Conservation (phyloP, 1,284 basidiomycete species). For the Ustilago lituana region DNA sequence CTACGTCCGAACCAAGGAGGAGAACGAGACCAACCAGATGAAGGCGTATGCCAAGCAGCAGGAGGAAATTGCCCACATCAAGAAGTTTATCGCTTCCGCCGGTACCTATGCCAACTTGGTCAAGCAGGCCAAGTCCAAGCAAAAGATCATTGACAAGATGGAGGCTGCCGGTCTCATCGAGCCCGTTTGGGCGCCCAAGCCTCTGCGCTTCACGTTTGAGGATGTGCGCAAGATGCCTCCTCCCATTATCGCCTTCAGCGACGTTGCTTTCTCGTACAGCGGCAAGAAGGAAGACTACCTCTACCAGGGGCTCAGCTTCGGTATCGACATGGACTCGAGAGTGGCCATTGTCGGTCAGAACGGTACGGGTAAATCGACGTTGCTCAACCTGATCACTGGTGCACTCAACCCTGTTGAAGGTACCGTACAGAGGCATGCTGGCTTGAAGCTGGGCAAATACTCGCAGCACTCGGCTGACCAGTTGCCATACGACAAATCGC, state of each 20-base stretch:
- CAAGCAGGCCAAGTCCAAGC: slow-evolving; percentile 98
- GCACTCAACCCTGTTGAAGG: slow-evolving; percentile 83
- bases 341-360: slow-evolving; percentile 98
- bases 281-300: slow-evolving; percentile 84
- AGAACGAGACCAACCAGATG: slow-evolving; percentile 99
- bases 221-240: slow-evolving; percentile 92
- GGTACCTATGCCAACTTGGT: slow-evolving; percentile 99
- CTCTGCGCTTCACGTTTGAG: slow-evolving; percentile 93
- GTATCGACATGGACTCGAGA: slow-evolving; percentile 86
- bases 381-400: slow-evolving; percentile 92
- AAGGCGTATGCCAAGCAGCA: slow-evolving; percentile 99
- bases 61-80: slow-evolving; percentile 97
- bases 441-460: slow-evolving; percentile 88
- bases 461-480: slow-evolving; percentile 99
- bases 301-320: slow-evolving; percentile 87
- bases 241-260: slow-evolving; percentile 94
- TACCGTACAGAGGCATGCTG: slow-evolving; percentile 85
- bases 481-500: slow-evolving; percentile 89
- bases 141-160: slow-evolving; percentile 99
- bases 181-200: slow-evolving; percentile 79
- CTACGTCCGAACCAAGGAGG: slow-evolving; percentile 92
- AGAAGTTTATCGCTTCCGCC: slow-evolving; percentile 94
- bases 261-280: slow-evolving; percentile 94
- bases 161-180: slow-evolving; percentile 98
- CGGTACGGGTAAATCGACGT: slow-evolving; percentile 96